Base-by-base conservation (phyloP, 2,329 filamentous ascomycete species). In the Diatrype stigma region DNA sequence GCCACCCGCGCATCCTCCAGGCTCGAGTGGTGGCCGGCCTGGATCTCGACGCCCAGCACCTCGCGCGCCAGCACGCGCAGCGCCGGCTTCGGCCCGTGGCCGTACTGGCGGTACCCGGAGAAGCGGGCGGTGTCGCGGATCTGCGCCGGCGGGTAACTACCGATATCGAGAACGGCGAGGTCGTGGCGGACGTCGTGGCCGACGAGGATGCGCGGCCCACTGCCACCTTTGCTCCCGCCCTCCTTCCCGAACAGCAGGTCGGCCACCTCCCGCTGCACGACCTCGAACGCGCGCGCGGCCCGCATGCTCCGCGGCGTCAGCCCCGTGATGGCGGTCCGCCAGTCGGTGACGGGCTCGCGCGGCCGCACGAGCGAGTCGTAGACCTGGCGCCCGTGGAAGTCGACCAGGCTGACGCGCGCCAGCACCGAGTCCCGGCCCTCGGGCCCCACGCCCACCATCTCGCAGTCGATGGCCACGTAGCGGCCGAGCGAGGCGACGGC, bases 301-400 rank as follows among this genome's bases (percentile, higher is more conserved):
- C 77, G 75, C 80, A 97, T 86, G 58, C 90, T 84, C 53, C 81
- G 82, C 1, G 87, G 79, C 47, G 82, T 81, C 54, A 99, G 87
- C 6, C 94, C 94, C 55, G 88, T 95, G 38, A 96, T 86, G 54
- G 80, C 75, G 2, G 92, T 97, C 55, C 94, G 83, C 87, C 92
- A 99, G 70, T 99, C 89, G 14, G 88, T 91, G 2, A 99, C 89
- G 50, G 74, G 76, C 63, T 91, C 85, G 52, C 84, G 83, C 1
- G 90, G 88, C 49, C 82, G 81, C 10, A 97, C 94, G 65, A 88
- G 97, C 12, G 89, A 93, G 73, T 99, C 94, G 78, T 97, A 96
- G 44, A 99, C 75, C 68, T 96, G 90, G 26, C 87, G 82, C 17
- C 92, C 92, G 66, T 96, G 90, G 69, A 92, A 99, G 69, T 97